Base-by-base conservation (phyloP, 768 basidiomycete genomes). In the Calocera viscosa region DNA sequence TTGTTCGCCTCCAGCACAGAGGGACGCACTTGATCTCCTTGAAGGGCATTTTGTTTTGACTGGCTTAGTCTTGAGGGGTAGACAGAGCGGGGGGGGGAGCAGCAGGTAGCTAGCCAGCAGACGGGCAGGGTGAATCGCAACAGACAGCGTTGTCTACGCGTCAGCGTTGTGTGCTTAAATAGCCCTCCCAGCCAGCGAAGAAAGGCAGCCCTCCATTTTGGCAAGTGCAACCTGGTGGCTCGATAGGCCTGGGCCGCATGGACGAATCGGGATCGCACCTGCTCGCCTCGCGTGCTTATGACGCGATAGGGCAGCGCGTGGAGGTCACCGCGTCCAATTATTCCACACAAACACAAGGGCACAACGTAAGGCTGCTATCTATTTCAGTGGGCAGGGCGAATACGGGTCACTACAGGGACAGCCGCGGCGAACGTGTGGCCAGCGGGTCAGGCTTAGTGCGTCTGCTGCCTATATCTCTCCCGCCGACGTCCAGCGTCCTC, bases 11-110 rank as follows among this genome's bases (percentile, higher is more conserved):
- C n/a, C n/a, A n/a, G n/a, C n/a, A n/a, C n/a, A n/a, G 35, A 26
- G 10, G 22, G 53, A 60, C 53, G 53, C 22, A 60, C 53, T 60
- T 60, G 53, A 60, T 60, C 53, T 60, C 53, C 19, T 60, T 14
- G 53, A 60, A 60, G 2, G 53, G 53, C 53, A 60, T 60, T 32
- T 60, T 30, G 24, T 14, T 7, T 47, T 47, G 7, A 24, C 8
- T 47, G n/a, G n/a, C n/a, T 8, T 17, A 47, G 5, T 17, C 24
- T 47, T 5, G 24, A n/a, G 8, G 7, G 5, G 43, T 47, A 47
- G 43, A 38, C 43, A 47, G 43, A 40, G 10, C 11, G 19, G 19
- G 24, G 43, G 19, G 43, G 43, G 43, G 19, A 24, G 16, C 43
- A 47, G 24, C 7, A 19, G 19, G 24, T 7, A 47, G 43, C 5